These are phyloP conservation scores for Cadophora gregata DNA, from an alignment of 2,329 filamentous ascomycete genomes.

Conservation along the genomic window DNA sequence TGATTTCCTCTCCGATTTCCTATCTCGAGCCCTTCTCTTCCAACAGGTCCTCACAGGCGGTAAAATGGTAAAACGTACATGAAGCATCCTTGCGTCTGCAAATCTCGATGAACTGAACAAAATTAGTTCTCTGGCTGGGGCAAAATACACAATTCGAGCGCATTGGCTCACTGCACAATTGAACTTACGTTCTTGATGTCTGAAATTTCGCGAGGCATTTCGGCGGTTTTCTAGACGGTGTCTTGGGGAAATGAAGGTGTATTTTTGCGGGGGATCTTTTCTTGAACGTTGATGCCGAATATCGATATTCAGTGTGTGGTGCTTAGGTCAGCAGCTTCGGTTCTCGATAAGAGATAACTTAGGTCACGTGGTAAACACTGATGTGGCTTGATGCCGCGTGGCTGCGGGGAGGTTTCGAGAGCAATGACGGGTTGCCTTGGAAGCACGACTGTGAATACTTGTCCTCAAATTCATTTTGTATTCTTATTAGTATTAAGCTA, in stretches of 20 bases:
- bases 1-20: neutral
- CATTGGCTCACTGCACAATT: conserved; percentile 14
- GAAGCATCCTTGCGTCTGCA: conserved; percentile 99
- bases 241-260: conserved; percentile 33
- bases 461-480: neutral
- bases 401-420: conserved; percentile 3
- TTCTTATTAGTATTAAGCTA: neutral
- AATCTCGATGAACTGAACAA: conserved; percentile 96
- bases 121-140: conserved; percentile 14
- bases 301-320: conserved; percentile 28
- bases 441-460: conserved; percentile 9
- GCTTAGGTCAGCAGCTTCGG: conserved; percentile 30
- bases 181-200: conserved; percentile 86
- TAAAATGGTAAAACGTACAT: conserved; percentile 75
- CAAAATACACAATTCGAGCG: neutral
- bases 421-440: neutral
- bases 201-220: conserved; percentile 96
- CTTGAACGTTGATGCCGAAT: conserved; percentile 16
- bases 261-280: conserved; percentile 24
- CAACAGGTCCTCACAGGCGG: neutral
- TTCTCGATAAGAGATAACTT: conserved; percentile 23
- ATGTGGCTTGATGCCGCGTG: conserved; percentile 16
- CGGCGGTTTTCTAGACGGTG: conserved; percentile 58
- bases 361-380: neutral
- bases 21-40: no score